Percentiles rank a stretch among this genome's conserved stretches.
Conservation (phyloP, 1,284 basidiomycete species). For the Termitomyces sp. region DNA sequence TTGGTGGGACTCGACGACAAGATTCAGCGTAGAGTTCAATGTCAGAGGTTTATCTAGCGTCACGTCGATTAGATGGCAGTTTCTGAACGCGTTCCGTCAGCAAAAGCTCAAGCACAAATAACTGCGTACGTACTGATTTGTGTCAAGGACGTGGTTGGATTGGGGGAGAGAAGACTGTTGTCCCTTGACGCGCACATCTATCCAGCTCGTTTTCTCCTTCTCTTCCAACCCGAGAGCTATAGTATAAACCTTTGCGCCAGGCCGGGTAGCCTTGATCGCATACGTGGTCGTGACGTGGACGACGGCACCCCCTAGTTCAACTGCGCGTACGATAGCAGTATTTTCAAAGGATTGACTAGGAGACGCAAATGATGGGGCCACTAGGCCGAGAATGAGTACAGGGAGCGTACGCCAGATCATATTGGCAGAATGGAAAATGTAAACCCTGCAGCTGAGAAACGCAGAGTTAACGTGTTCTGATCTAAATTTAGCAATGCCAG, state of each 20-base stretch:
- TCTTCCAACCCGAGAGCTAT: slow-evolving; percentile 66
- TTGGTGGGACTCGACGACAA: slow-evolving; percentile 74
- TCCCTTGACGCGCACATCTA: slow-evolving; percentile 76
- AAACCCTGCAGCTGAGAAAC: slow-evolving; percentile 5
- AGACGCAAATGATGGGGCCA: slow-evolving; percentile 24
- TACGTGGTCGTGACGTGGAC: slow-evolving; percentile 86
- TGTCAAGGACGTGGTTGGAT: slow-evolving; percentile 43
- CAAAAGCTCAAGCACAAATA: slow-evolving; percentile 3
- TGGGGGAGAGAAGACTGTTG: slow-evolving; percentile 53
- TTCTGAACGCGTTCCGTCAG: slow-evolving; percentile 23
- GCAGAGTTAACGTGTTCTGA: slow-evolving; percentile 16
- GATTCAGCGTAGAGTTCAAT: slow-evolving; percentile 54
- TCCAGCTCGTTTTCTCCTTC: slow-evolving; percentile 66
- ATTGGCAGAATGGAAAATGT: slow-evolving; percentile 26
- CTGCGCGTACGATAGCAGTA: slow-evolving; percentile 77
- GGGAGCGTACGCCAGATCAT: slow-evolving; percentile 37
- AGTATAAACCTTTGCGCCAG: slow-evolving; percentile 60
- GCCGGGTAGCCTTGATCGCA: slow-evolving; percentile 69
- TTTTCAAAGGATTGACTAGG: slow-evolving; percentile 65
- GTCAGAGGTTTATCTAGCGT: slow-evolving; percentile 34
- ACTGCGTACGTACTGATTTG: slow-evolving; percentile 40
- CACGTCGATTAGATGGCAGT: slow-evolving; percentile 42
- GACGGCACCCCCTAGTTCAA: slow-evolving; percentile 84
- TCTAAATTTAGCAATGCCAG: slow-evolving; percentile 27
- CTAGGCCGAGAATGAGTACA: slow-evolving; percentile 30